phyloP scores from a whole-genome alignment of 2,329 filamentous ascomycete genomes.

The Stagonosporopsis vannaccii region DNA sequence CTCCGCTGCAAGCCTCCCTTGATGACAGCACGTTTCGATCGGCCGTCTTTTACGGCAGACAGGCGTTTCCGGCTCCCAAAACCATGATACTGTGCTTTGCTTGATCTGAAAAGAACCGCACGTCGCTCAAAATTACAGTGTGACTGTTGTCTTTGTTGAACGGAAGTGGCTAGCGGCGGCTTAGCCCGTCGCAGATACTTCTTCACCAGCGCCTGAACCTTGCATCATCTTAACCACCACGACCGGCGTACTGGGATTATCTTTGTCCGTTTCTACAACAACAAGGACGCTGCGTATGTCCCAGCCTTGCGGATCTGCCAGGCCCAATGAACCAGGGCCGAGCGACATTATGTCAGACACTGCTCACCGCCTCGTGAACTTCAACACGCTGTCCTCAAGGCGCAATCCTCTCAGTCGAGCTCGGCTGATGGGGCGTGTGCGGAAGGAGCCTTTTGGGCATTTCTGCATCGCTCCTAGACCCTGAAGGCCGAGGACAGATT shows the following conservation, averaged over 20 bases:
- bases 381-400: slow-evolving; percentile 5
- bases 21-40: slow-evolving; percentile 18
- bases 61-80: neutral
- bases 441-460: slow-evolving; percentile 30
- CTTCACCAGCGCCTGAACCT: slow-evolving; percentile 14
- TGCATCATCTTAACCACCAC: slow-evolving; percentile 18
- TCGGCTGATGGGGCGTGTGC: neutral
- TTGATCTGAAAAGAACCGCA: neutral
- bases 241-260: slow-evolving; percentile 13
- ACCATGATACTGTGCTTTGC: neutral
- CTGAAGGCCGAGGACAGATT: slow-evolving; percentile 6
- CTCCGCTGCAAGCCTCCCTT: slow-evolving; percentile 16
- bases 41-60: neutral
- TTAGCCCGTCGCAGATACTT: slow-evolving; percentile 17
- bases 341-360: slow-evolving; percentile 15
- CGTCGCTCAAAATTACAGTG: neutral
- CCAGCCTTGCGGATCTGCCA: slow-evolving; percentile 7
- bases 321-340: slow-evolving; percentile 11
- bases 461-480: slow-evolving; percentile 31
- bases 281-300: slow-evolving; percentile 21
- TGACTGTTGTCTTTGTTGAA: neutral
- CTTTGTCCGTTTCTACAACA: slow-evolving; percentile 9
- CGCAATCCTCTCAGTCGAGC: neutral
- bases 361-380: slow-evolving; percentile 33
- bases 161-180: slow-evolving; percentile 12